phyloP scores from a whole-genome alignment of 345 rosid species.

The Eutrema yunnanense region DNA sequence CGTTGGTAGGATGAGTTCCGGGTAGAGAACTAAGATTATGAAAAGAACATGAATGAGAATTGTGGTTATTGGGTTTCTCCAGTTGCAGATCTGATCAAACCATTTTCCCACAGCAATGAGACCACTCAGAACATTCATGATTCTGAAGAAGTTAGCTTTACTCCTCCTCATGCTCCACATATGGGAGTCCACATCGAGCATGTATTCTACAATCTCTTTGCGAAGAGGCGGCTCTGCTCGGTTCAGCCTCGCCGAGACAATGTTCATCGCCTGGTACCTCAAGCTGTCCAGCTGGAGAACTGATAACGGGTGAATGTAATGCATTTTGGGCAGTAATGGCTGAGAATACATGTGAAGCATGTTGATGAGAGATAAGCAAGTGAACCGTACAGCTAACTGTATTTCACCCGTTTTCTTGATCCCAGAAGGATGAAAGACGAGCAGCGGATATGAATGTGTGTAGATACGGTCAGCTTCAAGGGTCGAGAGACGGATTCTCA shows the following conservation, averaged over 20 bases:
- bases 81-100: conserved; percentile 89
- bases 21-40: conserved; percentile 74
- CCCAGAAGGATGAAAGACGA: conserved; percentile 79
- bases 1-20: conserved; percentile 88
- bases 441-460: conserved; percentile 87
- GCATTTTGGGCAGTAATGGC: conserved; percentile 91
- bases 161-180: conserved; percentile 99
- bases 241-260: conserved; percentile 77
- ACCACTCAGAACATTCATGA: conserved; percentile 55
- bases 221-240: conserved; percentile 93
- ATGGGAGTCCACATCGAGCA: conserved; percentile 97
- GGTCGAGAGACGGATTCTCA: conserved; percentile 85
- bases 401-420: conserved; percentile 92
- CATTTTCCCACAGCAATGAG: conserved; percentile 75
- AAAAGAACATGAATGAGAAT: conserved; percentile 76
- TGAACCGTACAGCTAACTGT: conserved; percentile 83
- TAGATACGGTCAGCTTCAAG: conserved; percentile 88
- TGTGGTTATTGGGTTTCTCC: conserved; percentile 93
- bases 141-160: conserved; percentile 63
- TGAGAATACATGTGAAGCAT: conserved; percentile 89
- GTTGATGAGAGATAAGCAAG: conserved; percentile 66
- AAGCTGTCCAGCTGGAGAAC: conserved; percentile 85
- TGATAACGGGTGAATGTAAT: conserved; percentile 82
- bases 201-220: conserved; percentile 91
- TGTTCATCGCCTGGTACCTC: conserved; percentile 92